Evolutionary conservation across 2,329 filamentous ascomycete genomes (phyloP), one percentile per base, ranked within the genome.

Genomic region (Talaromyces sp.): DNA sequence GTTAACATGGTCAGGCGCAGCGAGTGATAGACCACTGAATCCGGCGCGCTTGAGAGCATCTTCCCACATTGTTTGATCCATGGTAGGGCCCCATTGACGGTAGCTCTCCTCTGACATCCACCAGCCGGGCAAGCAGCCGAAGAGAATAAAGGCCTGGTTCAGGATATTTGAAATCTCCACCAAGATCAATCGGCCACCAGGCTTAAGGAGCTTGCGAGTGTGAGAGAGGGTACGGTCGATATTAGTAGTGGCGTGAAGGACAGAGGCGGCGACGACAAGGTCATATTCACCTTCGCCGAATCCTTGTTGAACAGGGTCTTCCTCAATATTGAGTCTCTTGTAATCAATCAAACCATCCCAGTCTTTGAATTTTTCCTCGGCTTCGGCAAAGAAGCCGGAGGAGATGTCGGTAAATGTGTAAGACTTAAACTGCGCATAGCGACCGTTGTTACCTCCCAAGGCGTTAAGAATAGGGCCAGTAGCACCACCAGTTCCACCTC

Each of bases 171-270:
- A 72, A 2, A 77, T 62, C 60, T 84, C 81, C 3, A 77, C 58
- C 0, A 81, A 50, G 0, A 83, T 48, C 0, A 84, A 66, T 38
- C 77, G 73, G 0, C 81, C 81, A 1, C 75, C 78, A 0, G 80
- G 76, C 27, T 63, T 62, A 1, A 75, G 63, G 3, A 75, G 63
- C 12, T 62, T 62, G 4, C 65, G 64, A 0, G 72, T 62, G 60
- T 74, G 66, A 0, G 10, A n/a, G 24, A 72, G 19, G 0, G 67
- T 67, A 19, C 62, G 59, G 4, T 65, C 60, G 2, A 73, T 55
- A 9, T 24, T 52, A 9, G 35, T 51, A 1, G 72, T 74, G 0
- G 72, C 73, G 46, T 75, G 72, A 12, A 75, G 63, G 10, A 74
- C 72, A 61, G 73, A 70, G 1, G 68, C 65, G 1, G 73, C 73